Percentiles rank a stretch among this genome's conserved stretches.
phyloP scores from a whole-genome alignment of 164 flowering plant genomes.

The Dillenia suffruticosa region DNA sequence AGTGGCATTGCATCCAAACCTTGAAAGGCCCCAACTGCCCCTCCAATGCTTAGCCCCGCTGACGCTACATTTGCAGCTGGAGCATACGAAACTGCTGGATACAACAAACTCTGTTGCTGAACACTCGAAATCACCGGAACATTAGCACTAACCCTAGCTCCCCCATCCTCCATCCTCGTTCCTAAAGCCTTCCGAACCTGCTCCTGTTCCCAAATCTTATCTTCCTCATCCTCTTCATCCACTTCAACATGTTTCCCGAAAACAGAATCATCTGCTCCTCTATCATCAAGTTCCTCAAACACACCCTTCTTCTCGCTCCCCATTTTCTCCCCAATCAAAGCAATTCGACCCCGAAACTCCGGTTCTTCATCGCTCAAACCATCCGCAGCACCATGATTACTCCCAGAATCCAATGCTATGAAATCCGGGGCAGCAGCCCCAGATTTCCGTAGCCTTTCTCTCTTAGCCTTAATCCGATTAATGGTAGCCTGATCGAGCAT shows the following conservation, averaged over 20 bases:
- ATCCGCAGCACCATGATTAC: constrained; percentile 56
- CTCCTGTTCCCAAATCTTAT: constrained; percentile 94
- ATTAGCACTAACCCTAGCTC: constrained; percentile 28
- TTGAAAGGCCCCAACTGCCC: constrained; percentile 36
- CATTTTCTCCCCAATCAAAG: constrained; percentile 58
- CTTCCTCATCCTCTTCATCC: constrained; percentile 82
- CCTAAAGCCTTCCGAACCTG: constrained; percentile 90
- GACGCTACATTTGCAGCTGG: constrained; percentile 5
- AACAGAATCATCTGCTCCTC: constrained; percentile 20
- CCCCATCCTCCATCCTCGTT: constrained; percentile 74
- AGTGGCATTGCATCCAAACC: constrained; percentile 53
- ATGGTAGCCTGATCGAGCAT: constrained; percentile 70
- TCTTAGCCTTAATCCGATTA: constrained; percentile 65
- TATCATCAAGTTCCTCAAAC: constrained; percentile 55
- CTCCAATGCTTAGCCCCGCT: constrained; percentile 36
- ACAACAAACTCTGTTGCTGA: constrained; percentile 27
- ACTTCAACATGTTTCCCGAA: constrained; percentile 22
- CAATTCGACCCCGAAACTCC: constrained; percentile 70
- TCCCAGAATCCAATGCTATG: constrained; percentile 77
- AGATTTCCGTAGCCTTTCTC: constrained; percentile 66
- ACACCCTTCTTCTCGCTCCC: constrained; percentile 57
- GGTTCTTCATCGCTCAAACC: constrained; percentile 93
- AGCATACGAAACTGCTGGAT: constrained; percentile 24
- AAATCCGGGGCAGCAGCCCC: constrained; percentile 68
- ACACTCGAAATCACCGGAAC: constrained; percentile 24